phyloP scores from a whole-genome alignment of 2,329 filamentous ascomycete species.

The Thermomyces lanuginosus region DNA sequence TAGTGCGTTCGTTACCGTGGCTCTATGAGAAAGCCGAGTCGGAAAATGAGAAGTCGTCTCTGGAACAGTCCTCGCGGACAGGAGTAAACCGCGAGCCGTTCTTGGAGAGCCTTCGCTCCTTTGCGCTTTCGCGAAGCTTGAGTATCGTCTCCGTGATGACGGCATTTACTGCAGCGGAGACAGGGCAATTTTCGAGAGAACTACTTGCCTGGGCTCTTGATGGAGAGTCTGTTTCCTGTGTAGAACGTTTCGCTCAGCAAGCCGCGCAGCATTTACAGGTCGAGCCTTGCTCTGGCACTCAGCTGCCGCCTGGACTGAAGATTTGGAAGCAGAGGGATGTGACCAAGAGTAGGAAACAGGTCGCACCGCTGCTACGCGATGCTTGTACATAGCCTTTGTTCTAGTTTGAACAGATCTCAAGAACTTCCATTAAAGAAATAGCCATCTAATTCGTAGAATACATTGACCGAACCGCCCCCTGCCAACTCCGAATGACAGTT shows the following conservation, averaged over 20 bases:
- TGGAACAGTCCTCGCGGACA: constrained; percentile 1
- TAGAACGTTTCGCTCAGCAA: constrained; percentile 30
- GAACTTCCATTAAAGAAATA: too few relatives aligned
- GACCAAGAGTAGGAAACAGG: constrained; percentile 45
- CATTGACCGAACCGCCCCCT: too few relatives aligned
- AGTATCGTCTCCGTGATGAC: constrained; percentile 46
- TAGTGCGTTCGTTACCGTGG: constrained; percentile 41
- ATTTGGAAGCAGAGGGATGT: constrained; percentile 42
- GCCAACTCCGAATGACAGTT: too few relatives aligned
- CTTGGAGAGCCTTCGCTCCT: constrained; percentile 26
- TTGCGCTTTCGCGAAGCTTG: constrained; percentile 31
- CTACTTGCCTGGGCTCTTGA: constrained; percentile 35
- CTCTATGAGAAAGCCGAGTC: constrained; percentile 32
- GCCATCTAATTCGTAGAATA: too few relatives aligned
- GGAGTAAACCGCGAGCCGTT: constrained; percentile 22
- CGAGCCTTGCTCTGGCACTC: constrained; percentile 7
- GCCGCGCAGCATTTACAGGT: constrained; percentile 29
- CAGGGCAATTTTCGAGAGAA: constrained; percentile 34
- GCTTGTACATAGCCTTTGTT: constrained; percentile 25
- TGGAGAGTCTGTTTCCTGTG: constrained; percentile 19
- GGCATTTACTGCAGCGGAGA: constrained; percentile 31
- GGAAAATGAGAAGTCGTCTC: neutral
- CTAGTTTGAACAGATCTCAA: too few relatives aligned
- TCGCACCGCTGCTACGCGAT: constrained; percentile 42
- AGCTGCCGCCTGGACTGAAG: constrained; percentile 10